phyloP scores from a whole-genome alignment of 352 stramenopile species.

The Bremia lactucae region DNA sequence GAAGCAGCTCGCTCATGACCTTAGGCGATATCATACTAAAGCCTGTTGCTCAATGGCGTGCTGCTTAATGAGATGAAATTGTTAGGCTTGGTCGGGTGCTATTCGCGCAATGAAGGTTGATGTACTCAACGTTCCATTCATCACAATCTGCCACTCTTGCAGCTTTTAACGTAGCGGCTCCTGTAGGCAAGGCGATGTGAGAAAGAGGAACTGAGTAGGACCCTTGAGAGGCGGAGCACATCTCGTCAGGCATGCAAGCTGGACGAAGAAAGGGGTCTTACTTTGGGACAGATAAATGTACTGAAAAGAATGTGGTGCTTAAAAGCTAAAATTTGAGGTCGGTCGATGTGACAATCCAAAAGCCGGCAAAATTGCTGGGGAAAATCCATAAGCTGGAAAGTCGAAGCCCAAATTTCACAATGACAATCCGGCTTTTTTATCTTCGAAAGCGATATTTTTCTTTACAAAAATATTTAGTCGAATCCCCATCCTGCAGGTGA shows the following conservation, averaged over 20 bases:
- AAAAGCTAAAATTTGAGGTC: no score
- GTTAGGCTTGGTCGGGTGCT: slow-evolving; percentile 1
- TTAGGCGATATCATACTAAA: slow-evolving; percentile 40
- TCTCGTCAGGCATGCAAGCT: slow-evolving; percentile 11
- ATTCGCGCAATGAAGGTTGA: slow-evolving; percentile 20
- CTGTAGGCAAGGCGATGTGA: slow-evolving; percentile 4
- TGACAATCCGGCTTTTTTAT: no score
- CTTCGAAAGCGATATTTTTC: no score
- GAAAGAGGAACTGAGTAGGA: not conserved
- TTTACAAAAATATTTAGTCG: no score
- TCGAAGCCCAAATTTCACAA: no score
- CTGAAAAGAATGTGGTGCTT: no score
- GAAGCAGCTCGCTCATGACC: slow-evolving; percentile 45
- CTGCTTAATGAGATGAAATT: not conserved
- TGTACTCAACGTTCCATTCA: slow-evolving; percentile 9
- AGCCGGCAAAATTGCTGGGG: no score
- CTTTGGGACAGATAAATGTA: no score
- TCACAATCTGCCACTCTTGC: slow-evolving; percentile 2
- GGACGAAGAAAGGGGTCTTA: no score
- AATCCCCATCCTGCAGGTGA: no score
- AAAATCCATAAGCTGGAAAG: no score
- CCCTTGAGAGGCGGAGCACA: slow-evolving; percentile 20
- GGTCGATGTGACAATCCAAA: no score
- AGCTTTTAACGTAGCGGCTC: slow-evolving; percentile 6
- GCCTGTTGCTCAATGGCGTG: not conserved